Evolutionary conservation across 345 rosid species (phyloP).

Genomic region (Dipteronia dyeriana): DNA sequence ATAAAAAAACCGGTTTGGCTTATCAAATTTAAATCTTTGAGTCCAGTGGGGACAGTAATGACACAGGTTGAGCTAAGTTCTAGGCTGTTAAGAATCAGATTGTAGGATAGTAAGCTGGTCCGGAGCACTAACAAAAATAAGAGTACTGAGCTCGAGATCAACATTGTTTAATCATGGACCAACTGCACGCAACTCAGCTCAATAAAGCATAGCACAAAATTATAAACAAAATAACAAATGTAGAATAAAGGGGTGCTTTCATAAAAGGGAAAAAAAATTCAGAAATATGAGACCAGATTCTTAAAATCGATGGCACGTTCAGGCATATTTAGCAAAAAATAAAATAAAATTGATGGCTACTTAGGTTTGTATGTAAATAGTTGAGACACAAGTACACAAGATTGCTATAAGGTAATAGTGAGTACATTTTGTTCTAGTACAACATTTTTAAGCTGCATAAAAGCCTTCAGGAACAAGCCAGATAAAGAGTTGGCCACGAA

Average conservation of each 20-base stretch:
- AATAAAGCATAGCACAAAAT: neutral
- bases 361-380: no score
- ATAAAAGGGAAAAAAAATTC: neutral
- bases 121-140: neutral
- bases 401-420: no score
- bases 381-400: no score
- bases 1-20: neutral
- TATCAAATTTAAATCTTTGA: neutral
- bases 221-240: neutral
- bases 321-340: no score
- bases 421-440: no score
- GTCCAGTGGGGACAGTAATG: neutral
- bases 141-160: neutral
- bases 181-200: neutral
- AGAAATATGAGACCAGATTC: neutral
- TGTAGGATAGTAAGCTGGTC: neutral
- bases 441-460: no score
- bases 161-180: neutral
- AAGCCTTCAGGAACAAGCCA: no score
- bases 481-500: no score
- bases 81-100: neutral
- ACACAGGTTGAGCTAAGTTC: neutral
- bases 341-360: no score
- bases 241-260: neutral
- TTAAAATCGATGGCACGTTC: no score